Conservation (phyloP, 495 filamentous ascomycete species). For the Corynascus novoguineensis region DNA sequence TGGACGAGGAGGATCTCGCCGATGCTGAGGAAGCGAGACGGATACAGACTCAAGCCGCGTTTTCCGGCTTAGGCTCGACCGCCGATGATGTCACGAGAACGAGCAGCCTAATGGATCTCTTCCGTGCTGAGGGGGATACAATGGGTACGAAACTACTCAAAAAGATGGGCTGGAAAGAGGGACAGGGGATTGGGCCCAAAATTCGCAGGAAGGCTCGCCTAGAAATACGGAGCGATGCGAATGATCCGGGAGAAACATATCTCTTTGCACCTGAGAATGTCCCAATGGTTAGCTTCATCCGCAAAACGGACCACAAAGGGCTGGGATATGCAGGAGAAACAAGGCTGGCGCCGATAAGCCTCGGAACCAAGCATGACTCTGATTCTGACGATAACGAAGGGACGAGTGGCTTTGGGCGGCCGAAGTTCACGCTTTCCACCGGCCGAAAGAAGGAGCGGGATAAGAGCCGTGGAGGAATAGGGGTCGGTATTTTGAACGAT, state of each 20-base stretch:
- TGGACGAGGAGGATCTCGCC: slow-evolving; percentile 95
- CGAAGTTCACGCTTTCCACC: slow-evolving; percentile 22
- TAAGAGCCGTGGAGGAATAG: slow-evolving; percentile 62
- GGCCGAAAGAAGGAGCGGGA: slow-evolving; percentile 43
- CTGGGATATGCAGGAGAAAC: slow-evolving; percentile 72
- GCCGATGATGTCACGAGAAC: slow-evolving; percentile 51
- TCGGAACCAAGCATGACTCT: slow-evolving; percentile 21
- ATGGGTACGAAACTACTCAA: slow-evolving; percentile 84
- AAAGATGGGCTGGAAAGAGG: slow-evolving; percentile 94
- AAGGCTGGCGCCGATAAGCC: slow-evolving; percentile 37
- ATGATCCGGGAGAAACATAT: slow-evolving; percentile 51
- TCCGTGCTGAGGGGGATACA: slow-evolving; percentile 71
- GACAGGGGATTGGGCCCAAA: slow-evolving; percentile 88
- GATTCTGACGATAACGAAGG: slow-evolving; percentile 50
- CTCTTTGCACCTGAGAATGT: slow-evolving; percentile 89
- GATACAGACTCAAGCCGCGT: slow-evolving; percentile 65
- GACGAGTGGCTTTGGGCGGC: slow-evolving; percentile 30
- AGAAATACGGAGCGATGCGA: slow-evolving; percentile 46
- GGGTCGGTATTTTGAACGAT: slow-evolving; percentile 87
- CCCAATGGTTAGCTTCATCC: slow-evolving; percentile 64
- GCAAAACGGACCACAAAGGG: slow-evolving; percentile 76
- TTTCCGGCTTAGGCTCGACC: slow-evolving; percentile 71
- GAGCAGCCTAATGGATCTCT: slow-evolving; percentile 63
- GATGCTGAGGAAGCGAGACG: slow-evolving; percentile 73
- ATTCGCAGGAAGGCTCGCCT: slow-evolving; percentile 70